A percentile compares a stretch with the other conserved stretches of the same genome.
These are phyloP conservation scores for Begonia fuchsioides DNA, from an alignment of 306 rosid genomes.

Conservation along the genomic window DNA sequence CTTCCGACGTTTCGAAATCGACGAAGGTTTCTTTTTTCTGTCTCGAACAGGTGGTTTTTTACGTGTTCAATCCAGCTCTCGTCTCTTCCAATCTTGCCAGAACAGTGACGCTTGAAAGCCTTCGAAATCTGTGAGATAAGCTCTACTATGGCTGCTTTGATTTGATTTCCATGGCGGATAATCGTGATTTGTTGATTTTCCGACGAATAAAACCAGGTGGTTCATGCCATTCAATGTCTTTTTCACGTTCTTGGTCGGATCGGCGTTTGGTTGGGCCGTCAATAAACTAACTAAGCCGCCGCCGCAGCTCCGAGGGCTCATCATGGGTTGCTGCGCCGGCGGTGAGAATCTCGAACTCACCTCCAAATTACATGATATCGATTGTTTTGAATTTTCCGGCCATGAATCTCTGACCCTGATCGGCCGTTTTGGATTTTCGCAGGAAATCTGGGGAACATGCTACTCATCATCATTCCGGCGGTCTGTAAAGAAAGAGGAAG, in stretches of 20 bases:
- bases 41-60: constrained; percentile 33
- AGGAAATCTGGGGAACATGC: constrained; percentile 51
- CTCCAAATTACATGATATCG: too few species aligned
- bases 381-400: too few species aligned
- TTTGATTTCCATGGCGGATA: too few species aligned
- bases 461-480: constrained; percentile 35
- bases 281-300: constrained; percentile 32
- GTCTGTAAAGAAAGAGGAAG: constrained; percentile 49
- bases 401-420: too few species aligned
- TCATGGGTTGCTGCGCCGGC: constrained; percentile 44
- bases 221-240: constrained; percentile 42
- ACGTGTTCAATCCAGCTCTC: constrained; percentile 39
- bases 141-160: too few species aligned
- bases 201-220: too few species aligned
- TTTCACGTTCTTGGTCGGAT: constrained; percentile 33
- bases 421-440: constrained; percentile 6
- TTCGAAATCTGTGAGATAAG: constrained; percentile 30
- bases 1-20: not conserved
- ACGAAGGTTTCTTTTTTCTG: not conserved
- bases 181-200: not conserved
- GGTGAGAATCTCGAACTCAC: constrained; percentile 15
- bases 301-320: constrained; percentile 33
- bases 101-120: constrained; percentile 30
- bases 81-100: constrained; percentile 23
- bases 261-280: constrained; percentile 31